Evolutionary conservation across 129 eudicot species (phyloP).

Genomic region (Flaveria trinervia): DNA sequence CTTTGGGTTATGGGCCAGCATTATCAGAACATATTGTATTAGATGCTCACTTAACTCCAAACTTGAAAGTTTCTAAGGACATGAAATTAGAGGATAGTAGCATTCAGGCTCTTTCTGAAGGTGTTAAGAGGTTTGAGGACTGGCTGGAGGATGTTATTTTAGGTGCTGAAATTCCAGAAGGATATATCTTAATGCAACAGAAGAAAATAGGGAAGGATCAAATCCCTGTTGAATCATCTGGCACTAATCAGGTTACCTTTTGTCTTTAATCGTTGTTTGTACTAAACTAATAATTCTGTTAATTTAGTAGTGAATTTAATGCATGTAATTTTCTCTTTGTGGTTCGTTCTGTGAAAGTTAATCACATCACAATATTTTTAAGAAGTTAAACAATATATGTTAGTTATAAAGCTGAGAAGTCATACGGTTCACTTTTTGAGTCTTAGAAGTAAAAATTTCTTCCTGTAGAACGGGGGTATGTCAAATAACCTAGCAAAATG

Average conservation of each 20-base stretch:
- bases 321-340: slow-evolving; percentile 1
- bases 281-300: background rate
- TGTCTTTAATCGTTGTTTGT: slow-evolving; percentile 14
- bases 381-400: background rate
- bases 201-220: slow-evolving; percentile 51
- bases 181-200: slow-evolving; percentile 83
- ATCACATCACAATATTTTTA: slow-evolving; percentile 11
- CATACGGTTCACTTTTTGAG: too few species aligned
- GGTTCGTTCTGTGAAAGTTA: slow-evolving; percentile 9
- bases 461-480: background rate
- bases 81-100: slow-evolving; percentile 57
- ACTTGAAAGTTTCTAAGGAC: slow-evolving; percentile 56
- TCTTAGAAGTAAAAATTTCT: background rate
- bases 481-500: background rate
- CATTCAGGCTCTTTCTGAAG: slow-evolving; percentile 55
- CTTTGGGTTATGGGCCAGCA: slow-evolving; percentile 93
- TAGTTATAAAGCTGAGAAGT: background rate
- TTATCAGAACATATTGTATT: slow-evolving; percentile 86
- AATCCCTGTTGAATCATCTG: slow-evolving; percentile 35
- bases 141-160: slow-evolving; percentile 88
- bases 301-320: slow-evolving; percentile 1
- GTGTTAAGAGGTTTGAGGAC: slow-evolving; percentile 82
- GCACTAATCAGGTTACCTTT: slow-evolving; percentile 57
- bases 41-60: slow-evolving; percentile 81
- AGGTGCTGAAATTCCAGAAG: slow-evolving; percentile 82